These are phyloP conservation scores for Torulaspora indica DNA, from an alignment of 805 yeast species.

Conservation along the genomic window DNA sequence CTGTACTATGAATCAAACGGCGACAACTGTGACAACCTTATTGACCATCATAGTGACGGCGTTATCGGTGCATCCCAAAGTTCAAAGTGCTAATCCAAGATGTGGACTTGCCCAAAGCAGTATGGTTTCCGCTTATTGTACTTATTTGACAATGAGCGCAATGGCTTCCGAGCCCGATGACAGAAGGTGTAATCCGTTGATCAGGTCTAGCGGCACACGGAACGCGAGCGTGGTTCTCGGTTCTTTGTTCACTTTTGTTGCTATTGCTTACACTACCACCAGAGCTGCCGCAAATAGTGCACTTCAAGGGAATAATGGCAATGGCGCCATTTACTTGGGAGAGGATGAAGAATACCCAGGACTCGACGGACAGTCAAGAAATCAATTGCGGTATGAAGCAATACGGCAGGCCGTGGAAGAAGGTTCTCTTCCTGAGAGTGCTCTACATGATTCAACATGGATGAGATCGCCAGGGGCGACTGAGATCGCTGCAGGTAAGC, in stretches of 20 bases:
- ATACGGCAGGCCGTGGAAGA: conserved; percentile 92
- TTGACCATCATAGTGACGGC: conserved; percentile 60
- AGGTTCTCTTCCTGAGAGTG: conserved; percentile 92
- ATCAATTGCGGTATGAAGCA: conserved; percentile 80
- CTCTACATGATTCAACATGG: conserved; percentile 68
- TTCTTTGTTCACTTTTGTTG: conserved; percentile 87
- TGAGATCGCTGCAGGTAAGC: conserved; percentile 33
- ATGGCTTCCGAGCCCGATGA: conserved; percentile 97
- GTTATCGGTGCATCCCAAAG: conserved; percentile 70
- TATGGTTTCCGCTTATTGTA: conserved; percentile 91
- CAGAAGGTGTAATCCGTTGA: conserved; percentile 82
- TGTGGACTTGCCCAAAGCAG: conserved; percentile 96
- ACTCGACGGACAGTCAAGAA: conserved; percentile 43
- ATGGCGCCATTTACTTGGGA: conserved; percentile 34
- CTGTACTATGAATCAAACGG: conserved; percentile 85
- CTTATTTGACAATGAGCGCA: conserved; percentile 86
- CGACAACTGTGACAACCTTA: conserved; percentile 71
- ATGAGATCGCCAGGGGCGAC: conserved; percentile 38
- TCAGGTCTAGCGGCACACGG: conserved; percentile 84
- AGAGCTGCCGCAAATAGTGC: conserved; percentile 87
- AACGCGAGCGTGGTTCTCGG: conserved; percentile 84
- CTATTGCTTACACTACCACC: conserved; percentile 95
- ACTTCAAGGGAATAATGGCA: conserved; percentile 44
- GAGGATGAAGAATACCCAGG: conserved; percentile 41
- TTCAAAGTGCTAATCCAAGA: conserved; percentile 89